A percentile compares a stretch with the other conserved stretches of the same genome.
phyloP scores from a whole-genome alignment of 345 rosid species.

The Acer yangbiense region DNA sequence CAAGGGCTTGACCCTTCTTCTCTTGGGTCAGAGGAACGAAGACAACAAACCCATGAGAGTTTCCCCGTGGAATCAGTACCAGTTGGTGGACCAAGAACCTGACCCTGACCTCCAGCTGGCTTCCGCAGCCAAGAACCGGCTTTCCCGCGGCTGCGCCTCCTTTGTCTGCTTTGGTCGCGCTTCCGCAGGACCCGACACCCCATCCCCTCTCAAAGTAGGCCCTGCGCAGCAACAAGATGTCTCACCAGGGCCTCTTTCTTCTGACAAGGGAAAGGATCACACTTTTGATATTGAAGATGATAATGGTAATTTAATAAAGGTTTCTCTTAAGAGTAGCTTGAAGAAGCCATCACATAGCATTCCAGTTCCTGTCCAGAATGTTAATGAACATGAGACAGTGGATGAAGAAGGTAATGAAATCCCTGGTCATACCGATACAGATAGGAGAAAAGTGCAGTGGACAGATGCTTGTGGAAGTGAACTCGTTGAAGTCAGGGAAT shows the following conservation, averaged over 20 bases:
- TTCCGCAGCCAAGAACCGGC: constrained; percentile 72
- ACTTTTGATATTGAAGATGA: constrained; percentile 45
- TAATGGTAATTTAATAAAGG: constrained; percentile 43
- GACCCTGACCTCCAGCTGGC: constrained; percentile 90
- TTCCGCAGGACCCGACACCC: constrained; percentile 75
- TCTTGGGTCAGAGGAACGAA: constrained; percentile 80
- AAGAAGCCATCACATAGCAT: constrained; percentile 54
- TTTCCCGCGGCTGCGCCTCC: constrained; percentile 86
- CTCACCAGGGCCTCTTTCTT: constrained; percentile 49
- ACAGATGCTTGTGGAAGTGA: constrained; percentile 88
- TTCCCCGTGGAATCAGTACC: constrained; percentile 93
- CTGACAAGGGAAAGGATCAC: constrained; percentile 43
- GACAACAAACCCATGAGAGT: constrained; percentile 94
- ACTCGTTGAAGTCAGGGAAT: constrained; percentile 86
- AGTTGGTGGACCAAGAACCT: constrained; percentile 85
- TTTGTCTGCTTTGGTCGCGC: constrained; percentile 88
- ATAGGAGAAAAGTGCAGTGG: constrained; percentile 91
- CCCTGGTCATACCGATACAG: constrained; percentile 48
- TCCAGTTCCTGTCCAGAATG: constrained; percentile 41
- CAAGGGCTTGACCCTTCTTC: constrained; percentile 84
- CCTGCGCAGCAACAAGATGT: constrained; percentile 63
- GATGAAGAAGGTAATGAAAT: constrained; percentile 45
- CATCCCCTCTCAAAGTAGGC: constrained; percentile 80
- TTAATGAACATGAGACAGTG: constrained; percentile 39
- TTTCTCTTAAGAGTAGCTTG: constrained; percentile 72